A percentile compares a stretch with the other conserved stretches of the same genome.
These are phyloP conservation scores for Trichoderma hamatum DNA, from an alignment of 2,329 filamentous ascomycete genomes.

Conservation along the genomic window DNA sequence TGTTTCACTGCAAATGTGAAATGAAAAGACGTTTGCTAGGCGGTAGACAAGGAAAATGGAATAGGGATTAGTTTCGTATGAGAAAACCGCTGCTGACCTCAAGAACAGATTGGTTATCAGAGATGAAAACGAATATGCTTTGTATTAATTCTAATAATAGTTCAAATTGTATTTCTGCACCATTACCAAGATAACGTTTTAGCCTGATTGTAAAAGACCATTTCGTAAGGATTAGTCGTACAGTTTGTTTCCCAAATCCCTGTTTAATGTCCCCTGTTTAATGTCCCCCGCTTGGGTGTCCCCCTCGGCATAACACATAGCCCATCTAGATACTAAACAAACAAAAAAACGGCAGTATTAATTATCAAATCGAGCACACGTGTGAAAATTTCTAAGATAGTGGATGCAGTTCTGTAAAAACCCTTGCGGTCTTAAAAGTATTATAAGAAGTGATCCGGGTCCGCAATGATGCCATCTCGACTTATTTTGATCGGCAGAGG, in stretches of 20 bases:
- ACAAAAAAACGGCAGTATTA: not conserved
- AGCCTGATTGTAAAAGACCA: not conserved
- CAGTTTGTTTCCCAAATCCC: not conserved
- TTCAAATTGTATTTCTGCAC: not conserved
- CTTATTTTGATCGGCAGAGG: not conserved
- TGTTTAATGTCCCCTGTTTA: not conserved
- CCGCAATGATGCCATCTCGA: slow-evolving; percentile 1
- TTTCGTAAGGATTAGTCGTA: not conserved
- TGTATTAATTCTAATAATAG: not conserved
- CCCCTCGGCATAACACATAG: not conserved
- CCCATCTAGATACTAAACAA: not conserved
- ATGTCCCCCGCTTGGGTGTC: not conserved
- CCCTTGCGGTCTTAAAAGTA: not conserved
- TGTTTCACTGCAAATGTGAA: not conserved
- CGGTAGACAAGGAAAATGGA: not conserved
- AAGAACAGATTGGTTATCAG: not conserved
- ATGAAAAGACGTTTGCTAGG: not conserved
- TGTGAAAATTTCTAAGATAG: not conserved
- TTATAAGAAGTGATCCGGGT: not conserved
- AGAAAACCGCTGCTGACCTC: not conserved
- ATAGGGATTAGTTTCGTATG: not conserved
- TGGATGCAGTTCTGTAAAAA: not conserved
- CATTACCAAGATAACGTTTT: not conserved
- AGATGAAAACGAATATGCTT: not conserved
- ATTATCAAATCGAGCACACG: not conserved